Evolutionary conservation across 345 rosid genomes (phyloP).

Genomic region (Sapria himalayana): DNA sequence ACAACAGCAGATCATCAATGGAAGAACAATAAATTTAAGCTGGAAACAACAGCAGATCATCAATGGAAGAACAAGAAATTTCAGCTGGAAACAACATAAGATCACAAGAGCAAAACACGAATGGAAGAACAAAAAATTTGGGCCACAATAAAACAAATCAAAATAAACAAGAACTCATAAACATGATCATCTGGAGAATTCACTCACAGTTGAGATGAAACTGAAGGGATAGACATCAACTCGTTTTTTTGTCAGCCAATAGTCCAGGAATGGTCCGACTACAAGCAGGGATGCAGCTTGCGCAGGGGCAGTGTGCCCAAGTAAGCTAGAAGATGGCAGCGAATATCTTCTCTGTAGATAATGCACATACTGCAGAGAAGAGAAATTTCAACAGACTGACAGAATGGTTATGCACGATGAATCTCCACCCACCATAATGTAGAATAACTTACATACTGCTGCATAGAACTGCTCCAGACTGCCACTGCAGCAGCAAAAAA

Average conservation of each 20-base stretch:
- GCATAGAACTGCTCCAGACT: slow-evolving; percentile 95
- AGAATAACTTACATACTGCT: slow-evolving; percentile 67
- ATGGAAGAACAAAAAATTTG: no score
- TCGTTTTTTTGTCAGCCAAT: slow-evolving; percentile 60
- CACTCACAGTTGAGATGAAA: slow-evolving; percentile 42
- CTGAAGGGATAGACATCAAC: slow-evolving; percentile 48
- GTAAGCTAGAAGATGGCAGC: slow-evolving; percentile 69
- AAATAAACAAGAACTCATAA: no score
- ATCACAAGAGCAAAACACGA: no score
- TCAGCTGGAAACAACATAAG: no score
- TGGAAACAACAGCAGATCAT: no score
- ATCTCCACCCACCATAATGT: not conserved
- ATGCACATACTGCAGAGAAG: slow-evolving; percentile 66
- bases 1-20: no score
- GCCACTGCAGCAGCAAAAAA: slow-evolving; percentile 80
- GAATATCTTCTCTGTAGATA: slow-evolving; percentile 74
- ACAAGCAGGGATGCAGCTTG: slow-evolving; percentile 77
- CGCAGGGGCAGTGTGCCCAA: slow-evolving; percentile 94
- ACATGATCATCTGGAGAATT: no score
- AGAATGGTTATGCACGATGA: slow-evolving; percentile 1
- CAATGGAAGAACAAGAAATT: no score
- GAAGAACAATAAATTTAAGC: no score
- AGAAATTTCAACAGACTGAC: not conserved
- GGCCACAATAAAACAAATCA: no score
- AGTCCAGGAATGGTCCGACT: slow-evolving; percentile 80